A percentile compares a stretch with the other conserved stretches of the same genome.
These are phyloP conservation scores for Wilcoxina mikolae DNA, from an alignment of 495 filamentous ascomycete genomes.

Conservation along the genomic window DNA sequence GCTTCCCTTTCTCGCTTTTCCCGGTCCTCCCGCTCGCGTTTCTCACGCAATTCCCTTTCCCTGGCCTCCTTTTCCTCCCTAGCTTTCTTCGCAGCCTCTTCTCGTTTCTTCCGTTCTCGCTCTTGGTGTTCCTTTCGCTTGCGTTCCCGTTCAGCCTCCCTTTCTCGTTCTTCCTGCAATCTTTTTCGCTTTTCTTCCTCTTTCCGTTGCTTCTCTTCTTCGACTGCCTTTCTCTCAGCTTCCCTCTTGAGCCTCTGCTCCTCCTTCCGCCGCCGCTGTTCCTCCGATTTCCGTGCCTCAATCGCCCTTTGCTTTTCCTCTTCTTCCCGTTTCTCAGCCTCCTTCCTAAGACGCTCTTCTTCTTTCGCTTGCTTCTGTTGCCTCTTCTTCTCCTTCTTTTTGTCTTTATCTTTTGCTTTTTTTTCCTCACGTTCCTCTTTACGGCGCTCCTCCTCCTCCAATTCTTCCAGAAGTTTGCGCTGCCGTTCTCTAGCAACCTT, in stretches of 20 bases:
- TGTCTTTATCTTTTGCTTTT: slow-evolving; percentile 82
- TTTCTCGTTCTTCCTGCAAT: slow-evolving; percentile 68
- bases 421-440: slow-evolving; percentile 72
- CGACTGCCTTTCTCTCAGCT: slow-evolving; percentile 77
- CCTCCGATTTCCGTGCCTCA: slow-evolving; percentile 67
- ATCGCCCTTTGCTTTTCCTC: slow-evolving; percentile 61
- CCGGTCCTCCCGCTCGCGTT: slow-evolving; percentile 59
- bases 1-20: slow-evolving; percentile 50
- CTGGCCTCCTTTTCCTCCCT: slow-evolving; percentile 59
- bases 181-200: slow-evolving; percentile 84
- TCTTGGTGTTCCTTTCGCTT: slow-evolving; percentile 71
- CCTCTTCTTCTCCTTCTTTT: slow-evolving; percentile 78
- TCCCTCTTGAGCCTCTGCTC: slow-evolving; percentile 77
- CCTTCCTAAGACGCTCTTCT: slow-evolving; percentile 72
- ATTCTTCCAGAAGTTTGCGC: slow-evolving; percentile 77
- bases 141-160: slow-evolving; percentile 64
- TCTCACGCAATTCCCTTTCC: slow-evolving; percentile 59
- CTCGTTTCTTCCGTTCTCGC: slow-evolving; percentile 56
- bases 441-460: slow-evolving; percentile 64
- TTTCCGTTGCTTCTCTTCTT: slow-evolving; percentile 81
- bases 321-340: slow-evolving; percentile 83
- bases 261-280: slow-evolving; percentile 62
- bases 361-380: slow-evolving; percentile 74
- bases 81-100: slow-evolving; percentile 43
- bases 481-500: slow-evolving; percentile 89